Percentiles rank a stretch among this genome's conserved stretches.
These are phyloP conservation scores for Candida schatavii DNA, from an alignment of 805 yeast genomes.

Conservation along the genomic window DNA sequence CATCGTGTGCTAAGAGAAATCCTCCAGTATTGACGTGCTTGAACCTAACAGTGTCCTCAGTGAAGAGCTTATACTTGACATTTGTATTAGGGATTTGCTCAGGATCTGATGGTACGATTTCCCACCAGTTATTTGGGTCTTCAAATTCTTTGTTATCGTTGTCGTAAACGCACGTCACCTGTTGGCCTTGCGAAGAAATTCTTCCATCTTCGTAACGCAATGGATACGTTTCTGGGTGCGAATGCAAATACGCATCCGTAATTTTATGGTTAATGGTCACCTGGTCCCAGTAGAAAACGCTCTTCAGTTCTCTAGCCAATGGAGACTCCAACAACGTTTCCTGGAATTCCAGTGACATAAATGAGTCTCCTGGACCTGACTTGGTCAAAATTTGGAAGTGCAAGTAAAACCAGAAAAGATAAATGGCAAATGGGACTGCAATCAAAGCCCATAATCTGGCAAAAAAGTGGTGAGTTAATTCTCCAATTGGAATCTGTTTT, in stretches of 20 bases:
- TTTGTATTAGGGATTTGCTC: slow-evolving; percentile 32
- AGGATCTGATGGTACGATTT: slow-evolving; percentile 59
- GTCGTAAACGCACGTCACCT: slow-evolving; percentile 69
- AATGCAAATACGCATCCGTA: slow-evolving; percentile 77
- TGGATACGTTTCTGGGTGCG: slow-evolving; percentile 76
- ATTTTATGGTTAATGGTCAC: slow-evolving; percentile 79
- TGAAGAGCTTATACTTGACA: slow-evolving; percentile 38
- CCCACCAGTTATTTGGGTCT: slow-evolving; percentile 80
- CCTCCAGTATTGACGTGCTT: slow-evolving; percentile 81
- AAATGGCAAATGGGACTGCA: slow-evolving; percentile 76
- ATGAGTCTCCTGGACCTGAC: slow-evolving; percentile 94
- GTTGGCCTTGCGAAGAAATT: slow-evolving; percentile 91
- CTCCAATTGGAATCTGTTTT: slow-evolving; percentile 57
- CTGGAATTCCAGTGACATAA: slow-evolving; percentile 95
- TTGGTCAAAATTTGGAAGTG: slow-evolving; percentile 79
- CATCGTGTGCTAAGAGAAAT: slow-evolving; percentile 84
- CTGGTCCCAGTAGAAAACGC: slow-evolving; percentile 71
- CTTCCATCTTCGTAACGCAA: slow-evolving; percentile 95
- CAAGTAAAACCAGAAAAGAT: slow-evolving; percentile 85
- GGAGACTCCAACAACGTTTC: slow-evolving; percentile 86
- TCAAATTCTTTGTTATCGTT: slow-evolving; percentile 28
- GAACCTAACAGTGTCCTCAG: slow-evolving; percentile 75
- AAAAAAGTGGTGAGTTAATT: slow-evolving; percentile 64
- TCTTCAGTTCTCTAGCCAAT: slow-evolving; percentile 65
- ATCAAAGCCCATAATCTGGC: slow-evolving; percentile 73